Percentiles rank a stretch among this genome's conserved stretches.
phyloP scores from a whole-genome alignment of 345 rosid species.

The Garcia nutans region DNA sequence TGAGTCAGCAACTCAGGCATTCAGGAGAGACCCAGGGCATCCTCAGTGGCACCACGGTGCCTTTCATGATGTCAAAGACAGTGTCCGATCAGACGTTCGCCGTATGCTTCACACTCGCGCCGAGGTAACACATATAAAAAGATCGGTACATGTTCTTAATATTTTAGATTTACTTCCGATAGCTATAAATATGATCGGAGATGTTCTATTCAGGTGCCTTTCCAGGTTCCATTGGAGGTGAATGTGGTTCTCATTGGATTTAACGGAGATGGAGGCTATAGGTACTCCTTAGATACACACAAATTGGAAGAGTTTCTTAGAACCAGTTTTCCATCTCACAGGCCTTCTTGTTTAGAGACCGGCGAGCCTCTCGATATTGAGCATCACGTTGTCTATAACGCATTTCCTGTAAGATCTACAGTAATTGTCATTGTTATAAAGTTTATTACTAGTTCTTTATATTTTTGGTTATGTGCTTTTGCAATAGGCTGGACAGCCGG shows the following conservation, averaged over 20 bases:
- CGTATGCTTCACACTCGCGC: constrained; percentile 98
- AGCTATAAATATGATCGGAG: background rate
- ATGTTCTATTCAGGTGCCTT: constrained; percentile 65
- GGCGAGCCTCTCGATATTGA: constrained; percentile 91
- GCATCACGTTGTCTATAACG: constrained; percentile 79
- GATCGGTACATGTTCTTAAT: background rate
- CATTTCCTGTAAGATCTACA: constrained; percentile 59
- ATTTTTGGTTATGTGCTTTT: constrained; percentile 7
- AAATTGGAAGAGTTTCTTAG: constrained; percentile 79
- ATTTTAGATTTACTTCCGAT: background rate
- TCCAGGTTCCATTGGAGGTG: constrained; percentile 94
- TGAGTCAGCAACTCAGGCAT: constrained; percentile 59
- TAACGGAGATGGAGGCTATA: constrained; percentile 87
- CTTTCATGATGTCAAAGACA: constrained; percentile 80
- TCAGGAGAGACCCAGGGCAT: constrained; percentile 90
- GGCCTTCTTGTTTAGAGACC: constrained; percentile 86
- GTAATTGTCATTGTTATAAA: background rate
- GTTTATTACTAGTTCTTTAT: background rate
- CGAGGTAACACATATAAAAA: constrained; percentile 48
- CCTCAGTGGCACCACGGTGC: constrained; percentile 99
- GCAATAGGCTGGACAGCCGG: constrained; percentile 78
- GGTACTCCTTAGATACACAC: constrained; percentile 61
- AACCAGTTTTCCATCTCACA: constrained; percentile 70
- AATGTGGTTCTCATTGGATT: constrained; percentile 86
- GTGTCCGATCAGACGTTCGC: constrained; percentile 88